A percentile compares a stretch with the other conserved stretches of the same genome.
Evolutionary conservation across 2,329 filamentous ascomycete genomes (phyloP).

Genomic region (Pseudodiploospora longispora): DNA sequence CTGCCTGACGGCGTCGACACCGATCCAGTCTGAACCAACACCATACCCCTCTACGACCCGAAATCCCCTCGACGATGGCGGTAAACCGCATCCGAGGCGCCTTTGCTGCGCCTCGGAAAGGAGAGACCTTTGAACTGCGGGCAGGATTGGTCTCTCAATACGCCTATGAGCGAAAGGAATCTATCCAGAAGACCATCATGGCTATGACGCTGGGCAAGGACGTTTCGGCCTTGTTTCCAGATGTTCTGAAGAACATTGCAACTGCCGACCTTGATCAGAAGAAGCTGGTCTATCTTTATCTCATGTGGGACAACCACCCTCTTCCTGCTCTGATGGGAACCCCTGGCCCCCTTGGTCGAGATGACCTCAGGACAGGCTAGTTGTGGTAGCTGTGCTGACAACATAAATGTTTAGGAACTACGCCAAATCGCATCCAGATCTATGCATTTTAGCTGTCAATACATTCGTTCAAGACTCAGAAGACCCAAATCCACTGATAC

Average conservation of each 20-base stretch:
- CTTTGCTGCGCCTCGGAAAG: slow-evolving; percentile 87
- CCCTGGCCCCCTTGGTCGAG: neutral
- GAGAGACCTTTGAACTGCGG: slow-evolving; percentile 95
- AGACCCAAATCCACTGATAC: slow-evolving; percentile 92
- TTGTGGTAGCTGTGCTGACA: neutral
- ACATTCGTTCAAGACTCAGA: slow-evolving; percentile 99
- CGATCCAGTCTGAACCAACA: slow-evolving; percentile 4
- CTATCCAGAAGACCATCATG: slow-evolving; percentile 99
- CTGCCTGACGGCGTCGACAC: slow-evolving; percentile 1
- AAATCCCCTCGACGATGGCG: slow-evolving; percentile 55
- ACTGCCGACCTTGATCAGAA: slow-evolving; percentile 94
- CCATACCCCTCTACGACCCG: slow-evolving; percentile 18
- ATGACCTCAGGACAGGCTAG: neutral
- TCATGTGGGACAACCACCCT: slow-evolving; percentile 59
- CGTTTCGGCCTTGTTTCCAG: slow-evolving; percentile 92
- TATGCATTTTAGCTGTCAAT: slow-evolving; percentile 97
- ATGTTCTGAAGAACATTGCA: slow-evolving; percentile 98
- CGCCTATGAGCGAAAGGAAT: slow-evolving; percentile 97
- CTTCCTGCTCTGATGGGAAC: neutral
- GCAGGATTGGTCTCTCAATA: slow-evolving; percentile 96
- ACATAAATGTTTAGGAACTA: slow-evolving; percentile 65
- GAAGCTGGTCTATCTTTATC: slow-evolving; percentile 96
- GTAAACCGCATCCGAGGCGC: slow-evolving; percentile 94
- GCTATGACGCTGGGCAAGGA: slow-evolving; percentile 99
- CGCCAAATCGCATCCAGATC: slow-evolving; percentile 95